Evolutionary conservation across 108 stramenopile species (phyloP).

Genomic region (Conticribra guillardii): DNA sequence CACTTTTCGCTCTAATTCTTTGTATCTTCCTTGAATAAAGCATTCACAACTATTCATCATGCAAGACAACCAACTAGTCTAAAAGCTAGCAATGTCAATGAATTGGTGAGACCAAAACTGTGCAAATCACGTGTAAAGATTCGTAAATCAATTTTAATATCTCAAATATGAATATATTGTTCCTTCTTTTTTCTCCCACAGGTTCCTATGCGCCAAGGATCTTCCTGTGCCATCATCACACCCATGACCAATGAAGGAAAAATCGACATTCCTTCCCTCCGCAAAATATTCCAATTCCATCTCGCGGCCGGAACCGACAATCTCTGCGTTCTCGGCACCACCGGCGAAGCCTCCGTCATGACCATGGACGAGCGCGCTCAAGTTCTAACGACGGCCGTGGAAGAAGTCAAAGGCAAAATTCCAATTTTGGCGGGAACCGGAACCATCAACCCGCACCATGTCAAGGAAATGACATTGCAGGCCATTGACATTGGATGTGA

Average conservation of each 20-base stretch:
- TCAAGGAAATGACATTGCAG: slow-evolving; percentile 81
- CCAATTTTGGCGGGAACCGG: slow-evolving; percentile 84
- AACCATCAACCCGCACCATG: slow-evolving; percentile 72
- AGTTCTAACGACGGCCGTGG: slow-evolving; percentile 73
- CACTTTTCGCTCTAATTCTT: neutral
- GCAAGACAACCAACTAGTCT: neutral
- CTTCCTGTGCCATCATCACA: slow-evolving; percentile 87
- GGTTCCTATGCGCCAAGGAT: slow-evolving; percentile 63
- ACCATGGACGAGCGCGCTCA: slow-evolving; percentile 75
- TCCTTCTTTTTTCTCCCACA: neutral
- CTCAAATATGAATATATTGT: neutral
- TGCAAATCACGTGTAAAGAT: neutral
- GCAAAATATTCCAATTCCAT: slow-evolving; percentile 78
- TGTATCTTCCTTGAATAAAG: slow-evolving; percentile 3
- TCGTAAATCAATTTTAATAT: neutral
- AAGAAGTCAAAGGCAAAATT: slow-evolving; percentile 78
- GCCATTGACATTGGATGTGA: slow-evolving; percentile 91
- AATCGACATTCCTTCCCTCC: slow-evolving; percentile 74
- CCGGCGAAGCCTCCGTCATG: slow-evolving; percentile 91
- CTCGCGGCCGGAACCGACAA: slow-evolving; percentile 82
- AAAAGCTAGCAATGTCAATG: slow-evolving; percentile 28
- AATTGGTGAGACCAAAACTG: slow-evolving; percentile 14
- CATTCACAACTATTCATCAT: neutral
- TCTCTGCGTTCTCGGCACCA: slow-evolving; percentile 90
- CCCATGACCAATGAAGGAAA: slow-evolving; percentile 76